Evolutionary conservation across 2,329 filamentous ascomycete genomes (phyloP).

Genomic region (Epichloe typhina): DNA sequence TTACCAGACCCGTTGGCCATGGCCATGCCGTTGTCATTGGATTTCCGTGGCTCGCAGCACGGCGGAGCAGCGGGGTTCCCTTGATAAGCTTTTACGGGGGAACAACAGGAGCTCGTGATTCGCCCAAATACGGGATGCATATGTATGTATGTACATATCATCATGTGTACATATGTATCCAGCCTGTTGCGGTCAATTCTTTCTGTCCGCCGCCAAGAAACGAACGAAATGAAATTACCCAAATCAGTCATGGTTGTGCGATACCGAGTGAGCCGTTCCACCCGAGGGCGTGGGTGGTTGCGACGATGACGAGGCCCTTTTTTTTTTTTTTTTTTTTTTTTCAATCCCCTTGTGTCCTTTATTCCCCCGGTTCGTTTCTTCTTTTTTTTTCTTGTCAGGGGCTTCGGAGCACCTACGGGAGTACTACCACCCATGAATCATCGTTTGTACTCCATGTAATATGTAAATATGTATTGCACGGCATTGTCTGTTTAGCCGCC

Average conservation of each 20-base stretch:
- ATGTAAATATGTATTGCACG: no score
- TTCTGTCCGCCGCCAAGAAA: background rate
- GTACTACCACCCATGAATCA: no score
- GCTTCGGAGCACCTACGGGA: no score
- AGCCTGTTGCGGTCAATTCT: background rate
- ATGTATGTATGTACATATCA: background rate
- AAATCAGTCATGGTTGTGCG: background rate
- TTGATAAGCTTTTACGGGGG: slow-evolving; percentile 3
- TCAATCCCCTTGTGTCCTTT: background rate
- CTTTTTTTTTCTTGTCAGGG: background rate
- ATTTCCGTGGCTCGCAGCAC: background rate
- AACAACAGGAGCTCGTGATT: background rate
- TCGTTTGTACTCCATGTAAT: background rate
- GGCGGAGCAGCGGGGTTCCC: background rate
- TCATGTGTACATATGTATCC: no score
- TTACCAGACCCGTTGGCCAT: background rate
- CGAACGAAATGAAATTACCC: no score
- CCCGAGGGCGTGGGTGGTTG: background rate
- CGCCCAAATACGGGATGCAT: background rate
- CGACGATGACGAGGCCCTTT: background rate
- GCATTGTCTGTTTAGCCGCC: no score
- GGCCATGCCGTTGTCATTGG: background rate
- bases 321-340: background rate
- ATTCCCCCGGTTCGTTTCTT: background rate
- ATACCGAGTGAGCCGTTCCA: no score